phyloP scores from a whole-genome alignment of 129 eudicot genomes.

The Flaveria robusta region DNA sequence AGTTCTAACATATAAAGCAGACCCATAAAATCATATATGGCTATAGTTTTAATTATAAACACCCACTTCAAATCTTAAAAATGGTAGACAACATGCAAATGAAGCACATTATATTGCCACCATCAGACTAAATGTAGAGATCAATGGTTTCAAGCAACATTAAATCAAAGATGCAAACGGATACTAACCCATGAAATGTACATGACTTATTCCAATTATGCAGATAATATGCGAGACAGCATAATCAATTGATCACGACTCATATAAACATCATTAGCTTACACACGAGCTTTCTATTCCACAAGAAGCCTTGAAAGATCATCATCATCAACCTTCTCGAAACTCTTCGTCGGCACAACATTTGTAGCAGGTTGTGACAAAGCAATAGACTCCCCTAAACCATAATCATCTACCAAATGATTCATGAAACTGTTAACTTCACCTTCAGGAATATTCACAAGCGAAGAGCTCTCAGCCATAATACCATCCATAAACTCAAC shows the following conservation, averaged over 20 bases:
- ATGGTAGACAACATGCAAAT: too few relatives aligned
- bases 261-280: not conserved
- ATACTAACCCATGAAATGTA: too few relatives aligned
- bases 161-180: too few relatives aligned
- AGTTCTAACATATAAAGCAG: too few relatives aligned
- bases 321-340: slow-evolving; percentile 65
- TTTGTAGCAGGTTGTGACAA: slow-evolving; percentile 63
- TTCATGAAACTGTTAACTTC: slow-evolving; percentile 74
- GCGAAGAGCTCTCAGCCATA: slow-evolving; percentile 70
- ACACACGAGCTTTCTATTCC: slow-evolving; percentile 65
- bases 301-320: slow-evolving; percentile 64
- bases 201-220: not conserved
- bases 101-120: too few relatives aligned
- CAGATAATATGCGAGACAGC: not conserved
- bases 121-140: too few relatives aligned
- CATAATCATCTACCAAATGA: slow-evolving; percentile 79
- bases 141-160: too few relatives aligned
- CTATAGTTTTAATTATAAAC: too few relatives aligned
- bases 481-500: slow-evolving; percentile 68
- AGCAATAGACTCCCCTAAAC: slow-evolving; percentile 66
- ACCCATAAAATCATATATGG: too few relatives aligned
- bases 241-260: not conserved
- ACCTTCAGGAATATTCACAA: slow-evolving; percentile 63
- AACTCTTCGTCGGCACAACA: slow-evolving; percentile 39
- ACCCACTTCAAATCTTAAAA: too few relatives aligned